Evolutionary conservation across 2,329 filamentous ascomycete genomes (phyloP), one percentile per base, ranked within the genome.

Genomic region (Cryphonectria parasitica): DNA sequence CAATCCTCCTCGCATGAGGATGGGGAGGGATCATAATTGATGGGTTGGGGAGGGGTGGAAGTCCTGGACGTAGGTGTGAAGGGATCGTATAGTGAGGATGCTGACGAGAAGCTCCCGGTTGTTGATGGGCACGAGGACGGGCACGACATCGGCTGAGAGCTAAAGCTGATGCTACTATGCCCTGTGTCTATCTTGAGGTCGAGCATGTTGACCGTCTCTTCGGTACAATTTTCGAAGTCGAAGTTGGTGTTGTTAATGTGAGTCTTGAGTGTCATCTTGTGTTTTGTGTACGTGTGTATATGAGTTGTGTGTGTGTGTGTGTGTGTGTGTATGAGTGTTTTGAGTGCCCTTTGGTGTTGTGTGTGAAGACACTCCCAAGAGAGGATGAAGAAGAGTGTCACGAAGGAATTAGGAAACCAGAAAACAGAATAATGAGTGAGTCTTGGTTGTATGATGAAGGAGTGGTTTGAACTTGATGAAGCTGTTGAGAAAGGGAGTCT

Each of bases 11-110:
- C 61, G 61, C 41, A 62, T 19, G 58, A 31, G 19, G 58, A 62
- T 31, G 65, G 67, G 54, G 71, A 62, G 17, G 43, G 64, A 58
- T 68, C 68, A 58, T 62, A 68, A 39, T 72, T 63, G 41, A 70
- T 72, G 43, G 65, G 43, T 10, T 72, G 71, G 54, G 70, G 68
- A 25, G 71, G 71, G 8, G 68, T 72, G 3, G 68, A 66, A 17
- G 69, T 72, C 45, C 71, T 70, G 22, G 71, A 69, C 11, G 68
- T 69, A 10, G 71, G 71, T 19, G 71, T 72, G 61, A 72, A 67
- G 28, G 71, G 68, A 62, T 70, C 71, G 54, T 67, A 70, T 36
- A 72, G 41, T 15, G 71, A 70, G n/a, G 71, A 72, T 45, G 71
- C 64, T 52, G 71, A 72, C 3, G 71, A 72, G 54, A 72, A 70